Evolutionary conservation across 2,329 filamentous ascomycete genomes (phyloP), one percentile per base, ranked within the genome.

Genomic region (Phaeosphaeriaceae sp.): DNA sequence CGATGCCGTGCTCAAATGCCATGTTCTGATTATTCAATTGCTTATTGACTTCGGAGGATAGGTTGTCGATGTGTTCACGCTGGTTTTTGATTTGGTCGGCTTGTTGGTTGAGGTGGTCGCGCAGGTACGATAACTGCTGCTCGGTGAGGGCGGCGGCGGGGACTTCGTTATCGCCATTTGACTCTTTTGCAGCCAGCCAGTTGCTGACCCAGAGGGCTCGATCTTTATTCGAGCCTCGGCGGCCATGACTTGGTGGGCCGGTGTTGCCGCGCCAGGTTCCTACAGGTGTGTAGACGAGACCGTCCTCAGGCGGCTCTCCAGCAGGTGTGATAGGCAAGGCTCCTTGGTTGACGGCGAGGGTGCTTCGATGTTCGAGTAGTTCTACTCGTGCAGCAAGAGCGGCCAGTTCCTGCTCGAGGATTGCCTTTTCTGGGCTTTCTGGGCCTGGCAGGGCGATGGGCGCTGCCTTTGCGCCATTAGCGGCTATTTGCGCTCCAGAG

Each of bases 101-200:
- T 77, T 97, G 92, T 72, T 92, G 90, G 70, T 95, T 90, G 56
- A 97, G 88, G 75, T 96, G 91, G 65, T 96, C 92, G 65, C 89
- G 88, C 60, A 97, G 81, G 58, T 90, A 89, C 74, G 88, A 87
- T 63, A 96, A 87, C 72, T 93, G 89, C 76, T 93, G 88, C 69
- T 92, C 88, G 63, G 87, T 90, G 66, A 90, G 83, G 66, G 77
- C 84, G 77, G 75, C 79, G 67, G 71, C 73, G 20, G 74, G 68
- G 63, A 76, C 63, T 63, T 81, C 64, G 58, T 74, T 68, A 38
- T 76, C 74, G 50, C 76, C 76, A 50, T 73, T 75, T 44, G 80
- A 73, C 55, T 83, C 78, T 64, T 79, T 81, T 50, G 82, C 80
- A 34, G 81, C 77, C 52, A 83, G 73, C 73, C 80, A 76, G 72